phyloP scores from a whole-genome alignment of 2,329 filamentous ascomycete genomes.

The Aspergillus uvarum region DNA sequence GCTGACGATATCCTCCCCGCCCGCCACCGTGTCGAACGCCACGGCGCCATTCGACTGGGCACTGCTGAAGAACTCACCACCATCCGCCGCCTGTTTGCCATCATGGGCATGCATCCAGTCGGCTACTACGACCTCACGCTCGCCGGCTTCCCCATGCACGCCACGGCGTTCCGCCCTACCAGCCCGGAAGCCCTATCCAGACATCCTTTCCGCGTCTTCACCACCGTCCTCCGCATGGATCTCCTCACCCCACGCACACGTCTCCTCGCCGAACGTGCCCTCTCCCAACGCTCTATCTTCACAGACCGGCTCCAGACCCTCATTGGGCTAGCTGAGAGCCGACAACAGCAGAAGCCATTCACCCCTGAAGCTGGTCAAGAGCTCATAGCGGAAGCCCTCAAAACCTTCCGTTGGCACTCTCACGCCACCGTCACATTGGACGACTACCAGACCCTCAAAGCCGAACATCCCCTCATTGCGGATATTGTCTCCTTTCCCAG shows the following conservation, averaged over 20 bases:
- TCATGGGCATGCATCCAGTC: constrained; percentile 52
- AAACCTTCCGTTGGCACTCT: constrained; percentile 52
- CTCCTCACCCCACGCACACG: constrained; percentile 38
- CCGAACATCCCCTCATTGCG: constrained; percentile 50
- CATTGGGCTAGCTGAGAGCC: constrained; percentile 36
- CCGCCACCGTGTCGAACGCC: constrained; percentile 34
- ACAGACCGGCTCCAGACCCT: constrained; percentile 39
- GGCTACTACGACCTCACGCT: constrained; percentile 54
- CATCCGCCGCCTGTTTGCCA: constrained; percentile 46
- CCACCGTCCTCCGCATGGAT: constrained; percentile 45
- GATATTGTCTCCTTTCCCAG: constrained; percentile 48
- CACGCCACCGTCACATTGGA: constrained; percentile 41
- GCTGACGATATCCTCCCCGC: constrained; percentile 26
- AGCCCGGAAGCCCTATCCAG: constrained; percentile 33
- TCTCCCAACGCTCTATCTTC: constrained; percentile 47
- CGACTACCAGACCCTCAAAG: constrained; percentile 45
- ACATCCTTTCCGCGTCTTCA: constrained; percentile 51
- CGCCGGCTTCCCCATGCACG: constrained; percentile 52
- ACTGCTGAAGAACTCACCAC: constrained; percentile 46
- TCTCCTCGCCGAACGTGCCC: constrained; percentile 32
- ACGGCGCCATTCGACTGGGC: constrained; percentile 54
- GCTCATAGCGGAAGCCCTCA: constrained; percentile 47
- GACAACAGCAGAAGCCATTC: constrained; percentile 23
- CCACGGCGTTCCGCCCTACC: constrained; percentile 52
- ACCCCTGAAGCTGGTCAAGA: constrained; percentile 31